phyloP scores from a whole-genome alignment of 2,329 filamentous ascomycete species.

The Claviceps sorghi region DNA sequence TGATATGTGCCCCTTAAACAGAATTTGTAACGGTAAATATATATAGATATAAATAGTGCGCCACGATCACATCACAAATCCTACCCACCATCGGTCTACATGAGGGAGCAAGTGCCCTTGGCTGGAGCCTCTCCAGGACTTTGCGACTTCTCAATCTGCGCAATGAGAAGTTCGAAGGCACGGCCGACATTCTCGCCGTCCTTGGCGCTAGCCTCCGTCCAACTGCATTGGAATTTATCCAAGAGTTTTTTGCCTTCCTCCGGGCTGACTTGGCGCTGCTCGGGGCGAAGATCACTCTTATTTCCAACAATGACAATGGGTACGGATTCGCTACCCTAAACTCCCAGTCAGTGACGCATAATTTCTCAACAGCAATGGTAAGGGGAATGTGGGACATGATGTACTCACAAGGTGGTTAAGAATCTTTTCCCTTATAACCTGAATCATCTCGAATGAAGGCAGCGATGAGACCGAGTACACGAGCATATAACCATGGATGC shows the following conservation, averaged over 20 bases:
- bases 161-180: conserved; percentile 88
- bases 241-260: conserved; percentile 77
- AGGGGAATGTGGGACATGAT: background rate
- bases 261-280: conserved; percentile 77
- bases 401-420: conserved; percentile 73
- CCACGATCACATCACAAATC: background rate
- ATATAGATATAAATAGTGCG: background rate
- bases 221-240: conserved; percentile 80
- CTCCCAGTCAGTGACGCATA: background rate
- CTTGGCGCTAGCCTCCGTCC: conserved; percentile 86
- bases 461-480: conserved; percentile 94
- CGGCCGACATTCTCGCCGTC: conserved; percentile 89
- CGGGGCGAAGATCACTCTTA: conserved; percentile 84
- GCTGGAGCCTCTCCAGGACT: conserved; percentile 74
- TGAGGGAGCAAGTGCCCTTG: conserved; percentile 67
- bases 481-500: conserved; percentile 96
- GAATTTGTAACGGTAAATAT: background rate
- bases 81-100: conserved; percentile 38
- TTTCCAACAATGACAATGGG: conserved; percentile 93
- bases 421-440: conserved; percentile 93
- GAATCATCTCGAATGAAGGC: conserved; percentile 94
- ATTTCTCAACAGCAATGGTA: background rate
- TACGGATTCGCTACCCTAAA: conserved; percentile 75
- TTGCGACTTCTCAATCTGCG: conserved; percentile 85
- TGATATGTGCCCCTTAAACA: background rate